Percentiles rank a stretch among this genome's conserved stretches.
phyloP scores from a whole-genome alignment of 441 rosid genomes.

The Capsella rubella region DNA sequence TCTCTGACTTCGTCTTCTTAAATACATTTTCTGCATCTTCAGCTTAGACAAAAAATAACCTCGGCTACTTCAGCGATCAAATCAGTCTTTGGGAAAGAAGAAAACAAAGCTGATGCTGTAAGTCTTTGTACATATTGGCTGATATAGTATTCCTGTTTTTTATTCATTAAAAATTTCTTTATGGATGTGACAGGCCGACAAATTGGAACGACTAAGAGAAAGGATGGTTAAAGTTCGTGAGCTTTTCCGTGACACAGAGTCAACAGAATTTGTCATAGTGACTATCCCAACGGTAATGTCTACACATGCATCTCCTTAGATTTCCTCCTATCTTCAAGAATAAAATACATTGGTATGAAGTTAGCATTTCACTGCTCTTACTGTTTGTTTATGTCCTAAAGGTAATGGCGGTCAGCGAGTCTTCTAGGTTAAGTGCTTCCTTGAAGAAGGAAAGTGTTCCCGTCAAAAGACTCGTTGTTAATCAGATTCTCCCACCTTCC shows the following conservation, averaged over 20 bases:
- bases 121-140: conserved; percentile 45
- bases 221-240: conserved; percentile 92
- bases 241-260: conserved; percentile 79
- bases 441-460: conserved; percentile 89
- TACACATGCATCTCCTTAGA: conserved; percentile 10
- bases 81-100: conserved; percentile 87
- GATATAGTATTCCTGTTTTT: conserved; percentile 22
- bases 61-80: conserved; percentile 95
- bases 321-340: conserved; percentile 12
- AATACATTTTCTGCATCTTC: conserved; percentile 35
- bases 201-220: conserved; percentile 77
- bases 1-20: conserved; percentile 4
- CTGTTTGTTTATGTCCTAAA: conserved; percentile 37
- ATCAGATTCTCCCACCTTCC: conserved; percentile 87
- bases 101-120: conserved; percentile 67
- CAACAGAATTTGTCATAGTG: conserved; percentile 91
- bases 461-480: conserved; percentile 78
- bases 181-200: conserved; percentile 62
- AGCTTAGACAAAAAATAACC: conserved; percentile 90
- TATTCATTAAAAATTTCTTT: conserved; percentile 26
- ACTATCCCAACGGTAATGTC: conserved; percentile 85
- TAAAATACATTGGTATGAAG: neutral
- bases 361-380: conserved; percentile 4
- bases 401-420: conserved; percentile 97
- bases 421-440: conserved; percentile 79